Base-by-base conservation (phyloP, 2,329 filamentous ascomycete species). In the Scytalidium lignicola region DNA sequence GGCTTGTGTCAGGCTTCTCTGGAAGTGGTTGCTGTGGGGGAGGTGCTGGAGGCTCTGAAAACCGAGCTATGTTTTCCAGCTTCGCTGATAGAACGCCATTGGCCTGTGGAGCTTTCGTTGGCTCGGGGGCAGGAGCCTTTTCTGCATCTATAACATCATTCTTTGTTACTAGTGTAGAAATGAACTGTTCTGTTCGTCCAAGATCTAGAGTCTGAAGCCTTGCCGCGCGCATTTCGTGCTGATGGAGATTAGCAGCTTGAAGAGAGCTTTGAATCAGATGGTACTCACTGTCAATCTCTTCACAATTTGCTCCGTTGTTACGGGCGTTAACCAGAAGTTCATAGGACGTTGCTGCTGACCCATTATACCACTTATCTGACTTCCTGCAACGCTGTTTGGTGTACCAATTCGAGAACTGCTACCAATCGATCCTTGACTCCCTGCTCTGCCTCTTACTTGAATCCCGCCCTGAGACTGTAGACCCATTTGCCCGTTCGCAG, bases 221-320 rank as follows among this genome's bases (percentile, higher is more conserved):
- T 39, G 93, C 92, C 60, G 85, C 85, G 64, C 91, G 89, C 79
- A 97, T 89, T 70, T 99, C 93, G 61, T 82, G 80, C 90, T 96
- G 28, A 55, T 8, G 51, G 26, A 23, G 44, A 37, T 40, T 54
- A 63, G 63, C 63, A 61, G 55, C 53, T 47, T 10, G 4, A 41
- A 20, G 12, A 26, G 12, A 46, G 12, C 3, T 26, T 10, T 13
- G 13, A n/a, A 18, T 41, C 13, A 58, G 17, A 39, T 28, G 48
- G 17, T 7, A 50, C 58, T 51, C 60, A 62, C 57, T 19, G 61
- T 62, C n/a, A 62, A 53, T 63, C 83, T 85, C 65, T 96, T 96
- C 37, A 96, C 86, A 49, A 99, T 91, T 59, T 95, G 89, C 65
- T 99, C 93, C 41, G 95, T 93, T 6, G 90, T 95, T 55, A 96